Evolutionary conservation across 306 rosid genomes (phyloP).

Genomic region (Crataegus laevigata): DNA sequence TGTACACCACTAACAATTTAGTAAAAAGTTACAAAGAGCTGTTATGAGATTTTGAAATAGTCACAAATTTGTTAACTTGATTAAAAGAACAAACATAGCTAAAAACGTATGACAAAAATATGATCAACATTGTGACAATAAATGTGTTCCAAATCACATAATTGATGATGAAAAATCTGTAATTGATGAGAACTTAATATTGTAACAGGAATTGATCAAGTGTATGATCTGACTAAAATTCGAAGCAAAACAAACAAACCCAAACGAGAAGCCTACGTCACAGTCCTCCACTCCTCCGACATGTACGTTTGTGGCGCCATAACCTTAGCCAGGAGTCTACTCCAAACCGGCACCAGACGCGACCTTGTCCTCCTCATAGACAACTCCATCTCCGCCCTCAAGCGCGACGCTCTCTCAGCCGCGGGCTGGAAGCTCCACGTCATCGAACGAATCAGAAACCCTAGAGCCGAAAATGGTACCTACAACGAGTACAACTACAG

Average conservation of each 20-base stretch:
- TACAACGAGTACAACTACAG: constrained; percentile 96
- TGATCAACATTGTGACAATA: too few species aligned
- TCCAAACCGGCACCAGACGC: constrained; percentile 61
- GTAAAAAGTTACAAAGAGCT: neutral
- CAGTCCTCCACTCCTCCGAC: constrained; percentile 71
- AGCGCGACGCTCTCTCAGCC: constrained; percentile 40
- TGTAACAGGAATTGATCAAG: constrained; percentile 54
- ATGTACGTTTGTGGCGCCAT: constrained; percentile 89
- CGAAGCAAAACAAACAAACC: constrained; percentile 24
- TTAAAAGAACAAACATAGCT: too few species aligned
- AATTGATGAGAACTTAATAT: neutral
- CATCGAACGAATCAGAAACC: constrained; percentile 75
- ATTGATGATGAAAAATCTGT: neutral
- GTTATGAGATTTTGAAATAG: neutral
- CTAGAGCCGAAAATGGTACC: constrained; percentile 46
- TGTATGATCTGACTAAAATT: constrained; percentile 57
- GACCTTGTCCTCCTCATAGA: constrained; percentile 77
- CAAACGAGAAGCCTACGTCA: constrained; percentile 79
- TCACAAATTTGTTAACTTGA: neutral
- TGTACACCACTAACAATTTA: neutral
- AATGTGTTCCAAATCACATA: too few species aligned
- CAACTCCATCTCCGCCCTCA: constrained; percentile 44
- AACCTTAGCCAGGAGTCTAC: constrained; percentile 70
- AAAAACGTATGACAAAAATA: neutral
- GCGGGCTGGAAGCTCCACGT: constrained; percentile 74